Base-by-base conservation (phyloP, 495 filamentous ascomycete species). In the Aspergillus kassunensis region DNA sequence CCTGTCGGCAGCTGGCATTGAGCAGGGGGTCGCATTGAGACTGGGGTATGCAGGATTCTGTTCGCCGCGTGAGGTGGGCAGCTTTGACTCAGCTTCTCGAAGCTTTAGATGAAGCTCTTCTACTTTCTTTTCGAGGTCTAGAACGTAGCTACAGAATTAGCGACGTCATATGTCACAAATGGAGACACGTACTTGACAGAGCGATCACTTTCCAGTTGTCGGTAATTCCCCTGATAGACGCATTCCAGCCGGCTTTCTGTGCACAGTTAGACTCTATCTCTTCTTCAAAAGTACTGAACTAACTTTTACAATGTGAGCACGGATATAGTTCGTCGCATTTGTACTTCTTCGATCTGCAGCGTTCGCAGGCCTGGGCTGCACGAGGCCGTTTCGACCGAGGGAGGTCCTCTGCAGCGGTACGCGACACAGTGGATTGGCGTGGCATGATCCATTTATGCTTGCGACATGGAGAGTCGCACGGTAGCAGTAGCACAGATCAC, bases 241-340 rank as follows among this genome's bases (percentile, higher is more conserved):
- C 69, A 70, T 29, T 58, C 45, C 13, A 69, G 25, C 13, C 58
- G 41, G 44, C 62, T 70, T 54, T 69, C 69, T 72, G 23, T 9
- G 5, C 13, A n/a, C 15, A 49, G 10, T 40, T 45, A 54, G 45
- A 18, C 4, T 18, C 7, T 37, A 3, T 13, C 15, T 18, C 18
- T 15, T 7, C 18, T 4, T 24, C 20, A 1, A 23, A 4, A n/a
- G n/a, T 10, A 11, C 33, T 16, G 23, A n/a, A 56, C 51, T 23
- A 51, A 73, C 70, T 73, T 59, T 64, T 71, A 54, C 70, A 73
- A 44, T 71, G 67, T 8, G 64, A 57, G 45, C 68, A 71, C 3
- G 70, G 70, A 58, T 69, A 73, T 16, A 60, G 60, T 54, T 73
- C 70, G 36, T 73, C 67, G 57, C 70, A 73, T 58, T 73, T 73